These are phyloP conservation scores for Clonostachys rosea DNA, from an alignment of 2,329 filamentous ascomycete genomes.

Conservation along the genomic window DNA sequence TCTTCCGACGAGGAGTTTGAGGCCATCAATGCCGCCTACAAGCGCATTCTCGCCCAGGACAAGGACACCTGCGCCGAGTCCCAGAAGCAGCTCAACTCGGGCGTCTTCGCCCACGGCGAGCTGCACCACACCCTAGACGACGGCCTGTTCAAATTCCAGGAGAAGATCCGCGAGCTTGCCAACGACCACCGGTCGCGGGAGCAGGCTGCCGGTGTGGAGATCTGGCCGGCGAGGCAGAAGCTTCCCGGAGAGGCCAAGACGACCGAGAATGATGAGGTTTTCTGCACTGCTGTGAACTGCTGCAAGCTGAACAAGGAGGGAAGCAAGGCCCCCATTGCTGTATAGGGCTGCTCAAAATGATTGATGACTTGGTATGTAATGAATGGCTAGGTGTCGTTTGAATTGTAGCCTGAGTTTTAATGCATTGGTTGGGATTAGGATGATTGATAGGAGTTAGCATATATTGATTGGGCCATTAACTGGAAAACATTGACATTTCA, in stretches of 20 bases:
- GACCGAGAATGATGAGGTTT: slow-evolving; percentile 18
- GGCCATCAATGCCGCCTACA: slow-evolving; percentile 54
- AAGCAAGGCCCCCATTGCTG: slow-evolving; percentile 9
- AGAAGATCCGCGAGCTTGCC: slow-evolving; percentile 40
- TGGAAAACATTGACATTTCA: too few species aligned
- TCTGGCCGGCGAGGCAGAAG: slow-evolving; percentile 18
- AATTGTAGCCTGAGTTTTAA: too few species aligned
- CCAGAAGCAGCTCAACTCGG: slow-evolving; percentile 56
- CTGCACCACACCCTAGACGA: slow-evolving; percentile 58
- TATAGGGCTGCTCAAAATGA: not conserved
- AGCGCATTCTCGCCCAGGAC: slow-evolving; percentile 60
- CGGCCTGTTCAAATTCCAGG: slow-evolving; percentile 53
- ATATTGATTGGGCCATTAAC: too few species aligned
- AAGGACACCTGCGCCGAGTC: slow-evolving; percentile 55
- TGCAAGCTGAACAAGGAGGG: slow-evolving; percentile 12
- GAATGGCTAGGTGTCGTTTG: too few species aligned
- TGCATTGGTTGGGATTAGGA: too few species aligned
- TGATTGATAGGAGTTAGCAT: too few species aligned
- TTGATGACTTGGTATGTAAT: too few species aligned
- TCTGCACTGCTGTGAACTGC: slow-evolving; percentile 27
- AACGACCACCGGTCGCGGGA: slow-evolving; percentile 41
- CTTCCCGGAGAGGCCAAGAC: slow-evolving; percentile 16
- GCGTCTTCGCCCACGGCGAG: slow-evolving; percentile 58
- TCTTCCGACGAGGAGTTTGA: slow-evolving; percentile 56
- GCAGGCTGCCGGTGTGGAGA: slow-evolving; percentile 20